Base-by-base conservation (phyloP, 2,329 filamentous ascomycete genomes). In the Exophiala bonariae region DNA sequence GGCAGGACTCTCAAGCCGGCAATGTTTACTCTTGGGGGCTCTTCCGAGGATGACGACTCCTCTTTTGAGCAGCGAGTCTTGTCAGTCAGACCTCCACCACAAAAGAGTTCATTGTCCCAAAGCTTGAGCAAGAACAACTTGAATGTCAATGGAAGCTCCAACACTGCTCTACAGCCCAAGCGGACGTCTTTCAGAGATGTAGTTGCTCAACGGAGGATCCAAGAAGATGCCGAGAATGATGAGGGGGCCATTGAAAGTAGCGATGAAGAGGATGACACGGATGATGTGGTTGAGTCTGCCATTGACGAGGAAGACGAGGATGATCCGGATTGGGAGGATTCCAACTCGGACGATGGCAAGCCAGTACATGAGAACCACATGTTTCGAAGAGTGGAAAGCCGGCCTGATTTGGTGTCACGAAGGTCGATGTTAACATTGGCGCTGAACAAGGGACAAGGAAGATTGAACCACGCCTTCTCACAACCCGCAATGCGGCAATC, bases 341-440 rank as follows among this genome's bases (percentile, higher is more conserved):
- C 85, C 0, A 81, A 87, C 17, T 87, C 87, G 52, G 88, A 95
- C 59, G 93, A 87, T 63, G 87, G 85, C 47, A 86, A 87, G 58
- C 88, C 88, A 1, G 78, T 90, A 41, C 87, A 93, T 52, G 86
- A 93, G 51, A 84, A 82, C 61, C 79, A 82, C 16, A 77, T 89
- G 60, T 99, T 99, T 78, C 84, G 91, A 67, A 86, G 93, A 7
- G 90, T 97, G 39, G 89, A 96, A 66, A 96, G 91, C 32, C 84
- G 84, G 66, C 82, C 85, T 6, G 89, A 96, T 62, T 76, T 97
- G 19, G 85, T 87, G 2, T 95, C 92, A 1, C 83, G 88, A 39
- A 85, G 87, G 41, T 97, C 92, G 2, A 80, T 97, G 32, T 85
- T 99, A 57, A 96, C 91, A 1, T 83, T 92, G 42, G 86, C 92